Evolutionary conservation across 78 protist genomes (phyloP).

Genomic region (Mastigamoeba balamuthi): DNA sequence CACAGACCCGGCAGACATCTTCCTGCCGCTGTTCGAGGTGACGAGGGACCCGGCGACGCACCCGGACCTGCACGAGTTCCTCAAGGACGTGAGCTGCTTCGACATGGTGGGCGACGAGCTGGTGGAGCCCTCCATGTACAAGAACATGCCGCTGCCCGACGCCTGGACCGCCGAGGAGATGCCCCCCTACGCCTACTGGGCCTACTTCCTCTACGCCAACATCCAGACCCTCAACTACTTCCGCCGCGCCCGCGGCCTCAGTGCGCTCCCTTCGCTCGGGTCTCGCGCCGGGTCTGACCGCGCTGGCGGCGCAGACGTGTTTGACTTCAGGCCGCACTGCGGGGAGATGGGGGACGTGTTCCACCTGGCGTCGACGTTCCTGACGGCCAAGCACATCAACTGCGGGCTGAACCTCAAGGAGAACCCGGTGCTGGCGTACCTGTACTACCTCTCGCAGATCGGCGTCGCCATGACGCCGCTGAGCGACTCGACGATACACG

Average conservation of each 20-base stretch:
- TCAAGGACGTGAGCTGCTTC: constrained; percentile 82
- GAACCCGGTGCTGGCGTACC: constrained; percentile 71
- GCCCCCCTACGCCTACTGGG: constrained; percentile 82
- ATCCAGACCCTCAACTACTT: constrained; percentile 27
- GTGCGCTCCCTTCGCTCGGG: not conserved
- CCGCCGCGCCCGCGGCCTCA: constrained; percentile 4
- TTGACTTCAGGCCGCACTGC: constrained; percentile 69
- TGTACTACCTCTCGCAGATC: constrained; percentile 63
- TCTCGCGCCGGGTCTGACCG: not conserved
- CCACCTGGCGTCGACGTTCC: constrained; percentile 38
- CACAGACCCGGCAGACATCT: constrained; percentile 48
- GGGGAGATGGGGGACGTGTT: constrained; percentile 68
- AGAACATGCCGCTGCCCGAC: constrained; percentile 5
- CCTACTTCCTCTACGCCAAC: constrained; percentile 29
- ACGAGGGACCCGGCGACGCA: constrained; percentile 58
- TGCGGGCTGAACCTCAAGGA: constrained; percentile 74
- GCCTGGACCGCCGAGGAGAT: constrained; percentile 47
- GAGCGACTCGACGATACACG: constrained; percentile 66
- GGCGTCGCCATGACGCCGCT: constrained; percentile 81
- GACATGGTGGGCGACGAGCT: constrained; percentile 96
- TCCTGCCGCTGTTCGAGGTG: constrained; percentile 92
- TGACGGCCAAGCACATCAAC: constrained; percentile 50
- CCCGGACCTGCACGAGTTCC: constrained; percentile 33
- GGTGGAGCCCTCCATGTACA: not conserved
- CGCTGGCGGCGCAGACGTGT: constrained; percentile 14